Base-by-base conservation (phyloP, 345 rosid species). In the Schrenkiella parvula region DNA sequence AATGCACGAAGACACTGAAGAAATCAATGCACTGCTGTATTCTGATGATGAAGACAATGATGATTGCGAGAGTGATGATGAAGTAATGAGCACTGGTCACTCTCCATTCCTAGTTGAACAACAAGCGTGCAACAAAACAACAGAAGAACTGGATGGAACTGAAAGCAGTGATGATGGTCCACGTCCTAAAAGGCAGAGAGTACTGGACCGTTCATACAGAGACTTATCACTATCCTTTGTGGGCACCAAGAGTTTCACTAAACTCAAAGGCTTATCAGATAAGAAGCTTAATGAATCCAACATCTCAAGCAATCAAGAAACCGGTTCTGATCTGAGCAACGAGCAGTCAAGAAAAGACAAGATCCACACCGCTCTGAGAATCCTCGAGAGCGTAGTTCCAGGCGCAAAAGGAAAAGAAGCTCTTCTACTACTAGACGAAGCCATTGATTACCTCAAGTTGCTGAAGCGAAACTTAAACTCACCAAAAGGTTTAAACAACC, bases 1-100 rank as follows among this genome's bases (percentile, higher is more conserved):
- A 74, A 84, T 87, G 96, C 98, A 85, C 32, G 98, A 95, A 76
- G 97, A 95, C 84, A 89, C 96, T 4, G 99, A 91, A 23, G 99
- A 95, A 82, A 72, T 95, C 60, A 82, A 95, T 73, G 99, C 99
- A 1, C 74, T 95, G 11, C 83, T 95, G 59, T 91, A 89, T 78
- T 95, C 99, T 0, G 96, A 88, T 71, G 91, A 83, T 5, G 76
- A 70, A 9, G 75, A 86, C 51, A 37, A 63, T 64, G 83, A 80
- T 67, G 86, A 66, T 52, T 78, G 81, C 54, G 74, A 62, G 59
- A 73, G 74, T 73, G 84, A 84, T 61, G 96, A 89, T 68, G 98
- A 91, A 75, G 92, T 89, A 42, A 87, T 77, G 60, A 95, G 98
- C 83, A 95, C 99, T 0, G 97, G 83, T 57, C 96, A 83, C 78